Base-by-base conservation (phyloP, 192 early-diverging fungal species). In the Linnemannia exigua region DNA sequence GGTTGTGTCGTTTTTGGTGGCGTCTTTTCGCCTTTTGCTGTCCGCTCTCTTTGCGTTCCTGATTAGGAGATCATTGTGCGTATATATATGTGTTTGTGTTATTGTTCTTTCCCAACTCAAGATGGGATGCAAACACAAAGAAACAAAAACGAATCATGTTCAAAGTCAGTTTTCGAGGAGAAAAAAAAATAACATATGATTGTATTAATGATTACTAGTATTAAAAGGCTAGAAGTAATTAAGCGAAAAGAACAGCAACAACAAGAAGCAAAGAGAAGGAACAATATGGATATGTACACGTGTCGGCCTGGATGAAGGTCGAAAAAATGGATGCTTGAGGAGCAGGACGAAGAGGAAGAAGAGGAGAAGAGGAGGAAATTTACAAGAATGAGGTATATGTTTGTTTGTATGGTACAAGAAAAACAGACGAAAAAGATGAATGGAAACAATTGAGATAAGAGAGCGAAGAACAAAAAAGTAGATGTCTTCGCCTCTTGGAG, bases 351-450 rank as follows among this genome's bases (percentile, higher is more conserved):
- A 28, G 48, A 25, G 28, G 35, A 14, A 47, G 25, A 41, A 0
- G 33, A 14, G 44, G 17, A 50, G 14, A 36, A n/a, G 47, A 50
- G 46, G 31, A 50, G 19, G 67, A 20, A n/a, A 78, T 28, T 17
- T 44, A 51, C 38, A 76, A 67, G 36, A 47, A 61, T n/a, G 5
- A 76, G 58, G 41, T 67, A 51, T 47, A 67, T 31, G 19, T 67
- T 25, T 48, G 70, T 63, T n/a, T 52, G 54, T 61, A 58, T 76
- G 61, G 44, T 58, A 76, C 75, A 67, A 67, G 46, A 47, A 19
- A 66, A 41, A 25, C 1, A 28, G 20, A 17, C 1, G 31, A 46
- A 48, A 15, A 38, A 15, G 25, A 25, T 72, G 51, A 15, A 19
- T 44, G 20, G 54, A 51, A 58, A 61, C 41, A 44, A 44, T 44